Conservation (phyloP, 2,329 filamentous ascomycete genomes). For the Lecanicillium sp. region DNA sequence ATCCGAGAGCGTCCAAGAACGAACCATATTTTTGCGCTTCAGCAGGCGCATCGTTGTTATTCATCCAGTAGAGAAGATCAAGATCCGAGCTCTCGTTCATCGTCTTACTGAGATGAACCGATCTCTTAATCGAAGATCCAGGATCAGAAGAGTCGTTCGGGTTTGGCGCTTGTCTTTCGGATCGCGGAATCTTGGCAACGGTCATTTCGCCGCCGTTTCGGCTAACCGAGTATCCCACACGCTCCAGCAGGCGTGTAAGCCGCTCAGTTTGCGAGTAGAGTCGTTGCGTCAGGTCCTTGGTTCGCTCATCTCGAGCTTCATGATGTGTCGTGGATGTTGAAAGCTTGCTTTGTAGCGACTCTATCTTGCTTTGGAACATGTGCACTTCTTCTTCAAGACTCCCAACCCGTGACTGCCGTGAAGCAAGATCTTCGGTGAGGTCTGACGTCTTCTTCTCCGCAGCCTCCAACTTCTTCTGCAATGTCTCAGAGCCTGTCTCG, state of each 20-base stretch:
- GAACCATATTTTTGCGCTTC: constrained; percentile 68
- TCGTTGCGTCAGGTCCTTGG: constrained; percentile 76
- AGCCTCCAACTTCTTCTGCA: constrained; percentile 66
- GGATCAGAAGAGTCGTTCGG: constrained; percentile 51
- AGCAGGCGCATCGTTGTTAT: constrained; percentile 52
- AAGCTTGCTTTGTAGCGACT: constrained; percentile 43
- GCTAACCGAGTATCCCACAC: constrained; percentile 74
- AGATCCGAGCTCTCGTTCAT: constrained; percentile 58
- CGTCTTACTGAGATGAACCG: constrained; percentile 43
- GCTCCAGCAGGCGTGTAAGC: constrained; percentile 73
- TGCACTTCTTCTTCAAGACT: constrained; percentile 69
- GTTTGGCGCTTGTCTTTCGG: constrained; percentile 47
- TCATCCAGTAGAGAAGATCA: constrained; percentile 74
- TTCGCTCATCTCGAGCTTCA: constrained; percentile 61
- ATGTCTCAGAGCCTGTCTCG: constrained; percentile 71
- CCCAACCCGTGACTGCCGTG: constrained; percentile 67
- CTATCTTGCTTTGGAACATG: constrained; percentile 57
- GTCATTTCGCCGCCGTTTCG: constrained; percentile 65
- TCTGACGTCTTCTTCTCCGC: constrained; percentile 63
- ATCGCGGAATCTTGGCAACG: constrained; percentile 61
- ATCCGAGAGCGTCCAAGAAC: constrained; percentile 64
- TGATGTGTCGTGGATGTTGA: constrained; percentile 47
- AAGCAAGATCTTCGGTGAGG: constrained; percentile 62
- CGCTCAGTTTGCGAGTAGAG: constrained; percentile 79
- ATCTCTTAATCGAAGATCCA: constrained; percentile 43